Conservation (phyloP, 2,329 filamentous ascomycete species). For the Epichloe coenophiala region DNA sequence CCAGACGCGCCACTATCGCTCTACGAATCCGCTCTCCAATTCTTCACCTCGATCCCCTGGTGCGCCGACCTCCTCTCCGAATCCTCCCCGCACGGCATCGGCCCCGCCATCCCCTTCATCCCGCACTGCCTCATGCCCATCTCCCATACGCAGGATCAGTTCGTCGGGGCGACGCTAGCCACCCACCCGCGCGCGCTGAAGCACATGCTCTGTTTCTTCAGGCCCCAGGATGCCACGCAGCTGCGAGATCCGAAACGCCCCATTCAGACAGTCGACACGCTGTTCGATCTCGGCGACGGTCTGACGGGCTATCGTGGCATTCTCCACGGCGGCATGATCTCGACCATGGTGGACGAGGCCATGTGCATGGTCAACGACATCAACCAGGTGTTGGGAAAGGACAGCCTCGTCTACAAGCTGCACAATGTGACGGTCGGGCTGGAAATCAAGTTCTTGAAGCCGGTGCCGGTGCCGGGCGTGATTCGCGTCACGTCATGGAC, state of each 20-base stretch:
- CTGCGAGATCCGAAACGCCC: constrained; percentile 12
- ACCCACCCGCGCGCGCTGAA: constrained; percentile 13
- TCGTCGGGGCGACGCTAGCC: constrained; percentile 21
- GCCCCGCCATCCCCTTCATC: constrained; percentile 18
- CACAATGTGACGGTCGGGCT: constrained; percentile 22
- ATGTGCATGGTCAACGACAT: constrained; percentile 23
- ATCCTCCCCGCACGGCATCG: constrained; percentile 1
- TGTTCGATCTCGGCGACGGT: constrained; percentile 21
- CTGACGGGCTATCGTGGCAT: constrained; percentile 20
- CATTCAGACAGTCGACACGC: constrained; percentile 16
- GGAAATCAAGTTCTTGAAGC: constrained; percentile 21
- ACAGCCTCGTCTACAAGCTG: constrained; percentile 13
- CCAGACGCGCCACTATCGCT: constrained; percentile 13
- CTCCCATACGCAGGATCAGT: constrained; percentile 17
- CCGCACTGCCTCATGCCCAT: constrained; percentile 20
- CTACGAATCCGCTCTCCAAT: constrained; percentile 14
- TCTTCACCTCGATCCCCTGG: constrained; percentile 24
- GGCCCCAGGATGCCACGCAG: constrained; percentile 13
- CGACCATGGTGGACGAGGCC: constrained; percentile 23
- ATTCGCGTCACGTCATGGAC: constrained; percentile 19
- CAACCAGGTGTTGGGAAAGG: constrained; percentile 20
- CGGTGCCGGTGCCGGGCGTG: constrained; percentile 16
- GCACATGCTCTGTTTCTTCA: constrained; percentile 23
- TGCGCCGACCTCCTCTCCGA: constrained; percentile 13
- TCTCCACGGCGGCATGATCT: constrained; percentile 23